Percentiles rank a stretch among this genome's conserved stretches.
Conservation (phyloP, 2,329 filamentous ascomycete species). For the Alternaria incomplexa region DNA sequence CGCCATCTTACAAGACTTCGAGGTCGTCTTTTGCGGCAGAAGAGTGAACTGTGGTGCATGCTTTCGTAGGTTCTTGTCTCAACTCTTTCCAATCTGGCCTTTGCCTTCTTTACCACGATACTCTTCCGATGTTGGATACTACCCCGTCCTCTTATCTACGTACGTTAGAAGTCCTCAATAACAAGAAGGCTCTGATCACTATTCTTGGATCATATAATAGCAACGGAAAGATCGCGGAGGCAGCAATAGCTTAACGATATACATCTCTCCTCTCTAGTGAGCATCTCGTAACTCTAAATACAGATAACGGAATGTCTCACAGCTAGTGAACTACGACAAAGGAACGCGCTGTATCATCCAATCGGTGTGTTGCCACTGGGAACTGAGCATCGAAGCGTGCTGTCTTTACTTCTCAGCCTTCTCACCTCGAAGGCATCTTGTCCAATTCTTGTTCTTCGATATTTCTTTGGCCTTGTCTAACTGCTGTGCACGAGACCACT, state of each 20-base stretch:
- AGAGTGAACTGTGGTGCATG: not conserved
- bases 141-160: not conserved
- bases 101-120: not conserved
- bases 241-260: not conserved
- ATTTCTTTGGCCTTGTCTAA: conserved; percentile 11
- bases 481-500: conserved; percentile 5
- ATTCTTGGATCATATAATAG: not conserved
- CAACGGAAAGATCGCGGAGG: not conserved
- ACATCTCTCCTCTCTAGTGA: not conserved
- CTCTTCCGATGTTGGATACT: not conserved
- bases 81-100: not conserved
- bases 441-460: conserved; percentile 13
- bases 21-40: not conserved
- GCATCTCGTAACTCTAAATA: not conserved
- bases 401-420: conserved; percentile 9
- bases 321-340: not conserved
- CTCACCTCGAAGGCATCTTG: conserved; percentile 8
- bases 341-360: not conserved
- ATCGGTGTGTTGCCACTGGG: not conserved
- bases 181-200: not conserved
- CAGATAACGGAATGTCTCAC: not conserved
- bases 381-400: not conserved
- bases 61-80: not conserved
- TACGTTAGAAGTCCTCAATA: not conserved
- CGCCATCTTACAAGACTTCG: not conserved